These are phyloP conservation scores for Colletotrichum lini DNA, from an alignment of 2,329 filamentous ascomycete species.

Conservation along the genomic window DNA sequence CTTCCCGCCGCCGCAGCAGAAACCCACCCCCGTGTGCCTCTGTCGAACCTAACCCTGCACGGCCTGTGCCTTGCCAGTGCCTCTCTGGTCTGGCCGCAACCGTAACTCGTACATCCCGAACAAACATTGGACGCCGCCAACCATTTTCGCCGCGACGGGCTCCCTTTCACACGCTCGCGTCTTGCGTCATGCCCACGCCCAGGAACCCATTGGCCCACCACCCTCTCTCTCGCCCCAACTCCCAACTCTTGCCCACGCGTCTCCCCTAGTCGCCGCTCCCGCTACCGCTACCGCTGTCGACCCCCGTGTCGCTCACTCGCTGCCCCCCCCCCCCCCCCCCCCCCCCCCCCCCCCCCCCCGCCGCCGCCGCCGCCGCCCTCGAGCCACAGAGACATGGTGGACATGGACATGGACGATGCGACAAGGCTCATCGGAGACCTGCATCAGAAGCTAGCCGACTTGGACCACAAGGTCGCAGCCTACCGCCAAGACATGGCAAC, in stretches of 20 bases:
- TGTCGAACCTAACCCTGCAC: constrained; percentile 10
- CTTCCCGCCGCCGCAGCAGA: constrained; percentile 47
- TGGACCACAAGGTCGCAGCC: constrained; percentile 69
- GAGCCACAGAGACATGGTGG: constrained; percentile 41
- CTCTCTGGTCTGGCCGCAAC: constrained; percentile 39
- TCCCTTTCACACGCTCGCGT: constrained; percentile 32
- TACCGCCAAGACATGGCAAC: constrained; percentile 70
- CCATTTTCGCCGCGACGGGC: constrained; percentile 37
- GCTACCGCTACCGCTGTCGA: constrained; percentile 29
- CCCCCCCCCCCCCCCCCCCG: too few relatives aligned
- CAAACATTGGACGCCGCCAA: constrained; percentile 40
- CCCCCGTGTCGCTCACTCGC: neutral
- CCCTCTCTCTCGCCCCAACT: constrained; percentile 33
- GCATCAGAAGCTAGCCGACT: constrained; percentile 67
- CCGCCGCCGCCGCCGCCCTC: constrained; percentile 9
- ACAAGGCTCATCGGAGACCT: constrained; percentile 67
- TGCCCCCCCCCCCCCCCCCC: too few relatives aligned
- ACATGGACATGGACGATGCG: constrained; percentile 61
- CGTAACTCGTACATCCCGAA: constrained; percentile 35
- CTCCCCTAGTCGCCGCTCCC: constrained; percentile 34
- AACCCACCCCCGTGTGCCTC: constrained; percentile 24
- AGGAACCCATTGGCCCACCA: constrained; percentile 41
- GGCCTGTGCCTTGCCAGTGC: constrained; percentile 13
- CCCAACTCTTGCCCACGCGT: constrained; percentile 27
- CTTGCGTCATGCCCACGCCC: constrained; percentile 41